Evolutionary conservation across 306 rosid genomes (phyloP).

Genomic region (Carpinus fangiana): DNA sequence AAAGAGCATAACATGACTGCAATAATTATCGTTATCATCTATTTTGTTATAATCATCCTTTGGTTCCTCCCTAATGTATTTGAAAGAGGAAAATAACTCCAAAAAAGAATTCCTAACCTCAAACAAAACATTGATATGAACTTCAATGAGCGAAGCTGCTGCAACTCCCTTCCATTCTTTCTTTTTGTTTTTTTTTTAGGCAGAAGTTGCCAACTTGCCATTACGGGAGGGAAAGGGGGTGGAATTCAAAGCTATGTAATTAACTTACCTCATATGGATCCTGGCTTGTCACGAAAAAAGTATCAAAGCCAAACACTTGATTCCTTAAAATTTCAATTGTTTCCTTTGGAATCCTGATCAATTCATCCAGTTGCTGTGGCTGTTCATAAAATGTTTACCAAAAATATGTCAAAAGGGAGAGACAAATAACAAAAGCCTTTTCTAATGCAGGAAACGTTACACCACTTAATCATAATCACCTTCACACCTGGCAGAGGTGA

Average conservation of each 20-base stretch:
- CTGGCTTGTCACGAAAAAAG: slow-evolving; percentile 87
- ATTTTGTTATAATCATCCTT: not conserved
- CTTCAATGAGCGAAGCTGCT: not conserved
- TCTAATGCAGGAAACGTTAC: slow-evolving; percentile 23
- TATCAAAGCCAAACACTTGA: slow-evolving; percentile 95
- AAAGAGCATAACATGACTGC: not conserved
- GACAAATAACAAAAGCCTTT: slow-evolving; percentile 26
- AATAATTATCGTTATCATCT: not conserved
- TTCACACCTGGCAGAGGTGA: slow-evolving; percentile 99
- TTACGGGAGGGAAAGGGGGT: slow-evolving; percentile 18
- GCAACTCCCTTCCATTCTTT: not conserved
- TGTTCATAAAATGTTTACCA: slow-evolving; percentile 37
- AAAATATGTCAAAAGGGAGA: slow-evolving; percentile 29
- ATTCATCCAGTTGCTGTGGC: slow-evolving; percentile 81
- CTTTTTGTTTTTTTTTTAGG: not conserved
- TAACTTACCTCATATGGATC: slow-evolving; percentile 90
- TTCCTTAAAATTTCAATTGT: slow-evolving; percentile 72
- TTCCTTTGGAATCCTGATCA: slow-evolving; percentile 76
- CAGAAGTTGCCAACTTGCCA: not conserved
- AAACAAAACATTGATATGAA: not conserved
- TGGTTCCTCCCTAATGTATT: not conserved
- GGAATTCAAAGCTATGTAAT: slow-evolving; percentile 4
- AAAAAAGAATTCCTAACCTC: not conserved
- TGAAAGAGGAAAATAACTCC: not conserved
- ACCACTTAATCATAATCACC: slow-evolving; percentile 59